Conservation (phyloP, 495 filamentous ascomycete genomes). For the Penicillium lividum region DNA sequence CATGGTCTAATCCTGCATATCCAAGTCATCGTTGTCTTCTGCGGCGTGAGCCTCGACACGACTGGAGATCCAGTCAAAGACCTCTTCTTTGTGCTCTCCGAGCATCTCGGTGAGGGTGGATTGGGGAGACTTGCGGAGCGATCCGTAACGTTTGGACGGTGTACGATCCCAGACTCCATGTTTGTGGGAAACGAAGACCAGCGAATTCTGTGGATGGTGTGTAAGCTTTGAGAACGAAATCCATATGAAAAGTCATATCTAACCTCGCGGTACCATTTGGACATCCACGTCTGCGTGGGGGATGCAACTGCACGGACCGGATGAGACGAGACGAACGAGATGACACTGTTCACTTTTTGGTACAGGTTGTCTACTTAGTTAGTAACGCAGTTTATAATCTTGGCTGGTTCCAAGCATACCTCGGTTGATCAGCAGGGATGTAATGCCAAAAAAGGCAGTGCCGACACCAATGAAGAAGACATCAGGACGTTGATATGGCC, state of each 20-base stretch:
- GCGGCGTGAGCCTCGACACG: slow-evolving; percentile 43
- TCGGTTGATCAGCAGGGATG: slow-evolving; percentile 66
- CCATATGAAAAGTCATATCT: slow-evolving; percentile 10
- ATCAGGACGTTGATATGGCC: slow-evolving; percentile 63
- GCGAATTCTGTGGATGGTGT: slow-evolving; percentile 50
- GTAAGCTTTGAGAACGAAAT: background rate
- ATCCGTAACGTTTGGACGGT: slow-evolving; percentile 69
- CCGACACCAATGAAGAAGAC: slow-evolving; percentile 86
- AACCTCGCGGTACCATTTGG: slow-evolving; percentile 68
- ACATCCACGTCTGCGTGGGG: slow-evolving; percentile 61
- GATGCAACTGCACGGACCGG: slow-evolving; percentile 62
- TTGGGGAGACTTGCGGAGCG: slow-evolving; percentile 54
- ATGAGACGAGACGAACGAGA: slow-evolving; percentile 53
- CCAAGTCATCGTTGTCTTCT: slow-evolving; percentile 24
- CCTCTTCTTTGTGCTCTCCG: slow-evolving; percentile 56
- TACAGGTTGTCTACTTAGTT: slow-evolving; percentile 46
- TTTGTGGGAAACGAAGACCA: slow-evolving; percentile 68
- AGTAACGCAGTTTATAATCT: background rate
- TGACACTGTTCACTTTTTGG: slow-evolving; percentile 56
- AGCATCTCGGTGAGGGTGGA: slow-evolving; percentile 65
- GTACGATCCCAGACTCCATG: slow-evolving; percentile 75
- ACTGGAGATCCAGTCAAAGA: slow-evolving; percentile 54
- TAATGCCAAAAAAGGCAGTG: slow-evolving; percentile 67
- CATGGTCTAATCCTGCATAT: slow-evolving; percentile 2
- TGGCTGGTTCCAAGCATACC: slow-evolving; percentile 41